Base-by-base conservation (phyloP, 345 rosid genomes). In the Pistacia integerrima region DNA sequence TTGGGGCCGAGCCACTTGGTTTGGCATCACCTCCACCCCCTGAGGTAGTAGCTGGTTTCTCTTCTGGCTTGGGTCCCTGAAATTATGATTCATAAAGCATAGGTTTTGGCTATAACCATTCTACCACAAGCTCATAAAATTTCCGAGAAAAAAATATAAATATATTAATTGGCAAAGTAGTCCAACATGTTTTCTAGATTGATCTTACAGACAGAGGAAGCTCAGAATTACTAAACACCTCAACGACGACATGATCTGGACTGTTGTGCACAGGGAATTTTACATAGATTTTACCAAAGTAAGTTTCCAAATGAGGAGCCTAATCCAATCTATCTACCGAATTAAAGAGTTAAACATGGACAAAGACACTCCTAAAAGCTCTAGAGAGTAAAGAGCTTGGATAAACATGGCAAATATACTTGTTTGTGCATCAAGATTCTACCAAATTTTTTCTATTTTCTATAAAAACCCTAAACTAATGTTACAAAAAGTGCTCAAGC, bases 11-110 rank as follows among this genome's bases (percentile, higher is more conserved):
- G 48, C 83, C 64, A 22, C 82, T 75, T 7, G 91, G 85, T 63
- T 86, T 89, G 12, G 85, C 87, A 67, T 84, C 87, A 49, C 81
- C 14, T 49, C 78, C 87, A 20, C 88, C 76, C 22, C 78, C 82
- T 12, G 87, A 57, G 33, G 84, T 84, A 5, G 87, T 75, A 44
- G 82, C 82, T 16, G 90, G 77, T 46, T 77, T 85, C 78, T 85
- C 97, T 80, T 84, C 98, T 22, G 89, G 88, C 64, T 87, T 84
- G 12, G 94, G 93, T 69, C 97, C 99, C 97, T 89, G 84, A 65
- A 80, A 4, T 69, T 54, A 33, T 5, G 20, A 25, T 22, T 41
- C 36, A 75, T 64, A 33, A n/a, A 36, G 38, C 30, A 41, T 5
- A 5, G 17, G 28, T 75, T 41, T 67, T 25, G 54, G 30, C 14